phyloP scores from a whole-genome alignment of 305 asterid species.

The Solanum hybrid region DNA sequence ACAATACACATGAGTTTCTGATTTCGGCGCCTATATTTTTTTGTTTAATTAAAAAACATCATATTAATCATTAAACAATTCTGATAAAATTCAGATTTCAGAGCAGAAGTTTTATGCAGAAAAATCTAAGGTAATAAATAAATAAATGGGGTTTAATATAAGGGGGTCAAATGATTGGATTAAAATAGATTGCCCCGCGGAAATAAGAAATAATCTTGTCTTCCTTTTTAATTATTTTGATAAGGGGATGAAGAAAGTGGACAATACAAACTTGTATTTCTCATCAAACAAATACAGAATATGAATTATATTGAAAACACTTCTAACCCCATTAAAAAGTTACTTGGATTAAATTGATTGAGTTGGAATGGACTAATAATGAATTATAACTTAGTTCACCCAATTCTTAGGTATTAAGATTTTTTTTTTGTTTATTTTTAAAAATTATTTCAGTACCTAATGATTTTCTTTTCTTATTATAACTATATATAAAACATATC shows the following conservation, averaged over 20 bases:
- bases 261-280: too few species aligned
- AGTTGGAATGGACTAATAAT: not conserved
- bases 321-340: too few species aligned
- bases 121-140: not conserved
- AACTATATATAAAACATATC: too few species aligned
- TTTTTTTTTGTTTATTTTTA: too few species aligned
- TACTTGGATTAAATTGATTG: not conserved
- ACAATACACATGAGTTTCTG: not conserved
- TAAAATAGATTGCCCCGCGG: too few species aligned
- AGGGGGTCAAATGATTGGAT: not conserved
- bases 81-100: not conserved
- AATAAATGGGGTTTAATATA: not conserved
- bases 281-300: too few species aligned
- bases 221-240: too few species aligned
- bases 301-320: too few species aligned
- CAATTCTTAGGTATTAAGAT: not conserved
- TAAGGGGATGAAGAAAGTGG: too few species aligned
- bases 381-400: not conserved
- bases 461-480: too few species aligned
- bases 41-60: not conserved
- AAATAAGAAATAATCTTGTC: too few species aligned
- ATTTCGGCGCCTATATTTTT: not conserved
- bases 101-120: not conserved
- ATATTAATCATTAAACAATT: not conserved
- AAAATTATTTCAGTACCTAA: not conserved